Percentiles rank a stretch among this genome's conserved stretches.
Conservation (phyloP, 2,329 filamentous ascomycete genomes). For the Parascedosporium putredinis region DNA sequence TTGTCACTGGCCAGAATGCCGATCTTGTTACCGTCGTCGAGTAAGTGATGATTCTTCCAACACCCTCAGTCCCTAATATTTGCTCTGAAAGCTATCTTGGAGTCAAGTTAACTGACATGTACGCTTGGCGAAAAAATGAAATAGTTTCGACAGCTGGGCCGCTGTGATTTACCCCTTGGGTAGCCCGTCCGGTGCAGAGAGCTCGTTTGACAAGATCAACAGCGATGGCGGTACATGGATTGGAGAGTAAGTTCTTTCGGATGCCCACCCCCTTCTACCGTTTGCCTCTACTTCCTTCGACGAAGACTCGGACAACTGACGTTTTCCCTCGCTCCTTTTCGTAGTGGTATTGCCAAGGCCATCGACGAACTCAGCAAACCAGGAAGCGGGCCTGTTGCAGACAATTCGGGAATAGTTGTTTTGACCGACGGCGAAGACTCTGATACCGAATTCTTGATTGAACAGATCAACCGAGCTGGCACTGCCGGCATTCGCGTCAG, state of each 20-base stretch:
- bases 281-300: too few species aligned
- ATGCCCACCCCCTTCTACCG: too few species aligned
- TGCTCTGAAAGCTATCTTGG: background rate
- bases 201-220: constrained; percentile 13
- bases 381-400: constrained; percentile 8
- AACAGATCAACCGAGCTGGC: constrained; percentile 10
- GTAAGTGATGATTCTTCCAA: constrained; percentile 6
- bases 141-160: constrained; percentile 12
- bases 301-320: too few species aligned
- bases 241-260: constrained; percentile 6
- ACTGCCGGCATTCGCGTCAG: constrained; percentile 13
- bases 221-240: constrained; percentile 12
- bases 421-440: constrained; percentile 14
- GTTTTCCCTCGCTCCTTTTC: background rate
- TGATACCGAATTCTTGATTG: constrained; percentile 9
- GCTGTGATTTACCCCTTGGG: constrained; percentile 13
- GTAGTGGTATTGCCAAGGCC: constrained; percentile 13
- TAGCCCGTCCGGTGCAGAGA: constrained; percentile 10
- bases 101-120: background rate
- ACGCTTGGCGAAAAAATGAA: background rate
- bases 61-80: background rate
- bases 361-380: constrained; percentile 11
- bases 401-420: constrained; percentile 13
- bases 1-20: constrained; percentile 11
- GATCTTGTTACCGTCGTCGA: constrained; percentile 14